Conservation (phyloP, 1,284 basidiomycete species). For the Cystobasidium pallidum region DNA sequence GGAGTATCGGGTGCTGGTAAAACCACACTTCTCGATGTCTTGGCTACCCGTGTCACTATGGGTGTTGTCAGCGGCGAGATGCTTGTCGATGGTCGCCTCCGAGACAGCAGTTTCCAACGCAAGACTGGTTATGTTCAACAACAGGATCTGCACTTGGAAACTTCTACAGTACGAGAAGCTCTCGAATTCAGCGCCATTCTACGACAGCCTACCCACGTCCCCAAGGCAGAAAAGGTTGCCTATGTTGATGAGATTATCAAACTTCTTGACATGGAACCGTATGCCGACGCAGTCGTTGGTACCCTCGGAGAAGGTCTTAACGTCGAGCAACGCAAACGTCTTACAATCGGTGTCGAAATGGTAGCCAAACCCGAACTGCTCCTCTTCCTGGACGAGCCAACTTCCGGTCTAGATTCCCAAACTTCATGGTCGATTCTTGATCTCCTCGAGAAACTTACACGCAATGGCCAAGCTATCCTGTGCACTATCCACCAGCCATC, state of each 20-base stretch:
- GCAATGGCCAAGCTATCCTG: conserved; percentile 69
- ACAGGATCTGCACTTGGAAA: conserved; percentile 68
- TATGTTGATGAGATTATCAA: conserved; percentile 79
- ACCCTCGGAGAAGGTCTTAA: conserved; percentile 64
- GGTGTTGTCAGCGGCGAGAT: conserved; percentile 77
- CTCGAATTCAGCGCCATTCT: conserved; percentile 78
- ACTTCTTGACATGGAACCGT: conserved; percentile 73
- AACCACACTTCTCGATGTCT: conserved; percentile 67
- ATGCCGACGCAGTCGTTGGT: conserved; percentile 77
- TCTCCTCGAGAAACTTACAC: conserved; percentile 77
- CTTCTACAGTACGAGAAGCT: conserved; percentile 73
- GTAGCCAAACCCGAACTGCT: conserved; percentile 74
- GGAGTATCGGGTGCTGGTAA: conserved; percentile 74
- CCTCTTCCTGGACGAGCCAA: conserved; percentile 76
- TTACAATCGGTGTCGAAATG: conserved; percentile 79
- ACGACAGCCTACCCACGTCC: conserved; percentile 71
- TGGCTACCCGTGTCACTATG: conserved; percentile 75
- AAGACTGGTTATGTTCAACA: conserved; percentile 78
- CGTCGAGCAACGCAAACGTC: conserved; percentile 76
- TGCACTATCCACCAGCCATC: conserved; percentile 71
- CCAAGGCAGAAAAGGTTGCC: conserved; percentile 72
- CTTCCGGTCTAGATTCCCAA: conserved; percentile 59
- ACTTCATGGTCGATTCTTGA: conserved; percentile 82
- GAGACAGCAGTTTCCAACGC: conserved; percentile 74
- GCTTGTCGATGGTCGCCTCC: conserved; percentile 73